phyloP scores from a whole-genome alignment of 441 rosid genomes.

The Rhodomyrtus psidioides region DNA sequence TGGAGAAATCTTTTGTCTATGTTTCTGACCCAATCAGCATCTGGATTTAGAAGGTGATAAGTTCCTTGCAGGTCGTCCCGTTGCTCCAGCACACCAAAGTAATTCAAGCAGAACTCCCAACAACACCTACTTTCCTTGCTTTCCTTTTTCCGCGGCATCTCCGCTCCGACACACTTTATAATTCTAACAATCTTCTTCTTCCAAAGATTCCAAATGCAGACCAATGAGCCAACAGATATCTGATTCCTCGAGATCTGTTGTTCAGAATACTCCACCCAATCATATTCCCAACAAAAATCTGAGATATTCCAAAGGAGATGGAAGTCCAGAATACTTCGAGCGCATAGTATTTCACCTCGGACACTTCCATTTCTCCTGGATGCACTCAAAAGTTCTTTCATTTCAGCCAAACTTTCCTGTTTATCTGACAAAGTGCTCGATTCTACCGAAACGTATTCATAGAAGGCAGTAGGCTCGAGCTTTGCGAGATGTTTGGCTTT shows the following conservation, averaged over 20 bases:
- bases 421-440: conserved; percentile 21
- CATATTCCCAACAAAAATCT: conserved; percentile 21
- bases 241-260: not conserved
- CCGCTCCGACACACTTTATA: conserved; percentile 16
- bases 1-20: not conserved
- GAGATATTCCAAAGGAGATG: conserved; percentile 17
- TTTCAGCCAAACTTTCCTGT: conserved; percentile 3
- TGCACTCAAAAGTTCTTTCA: conserved; percentile 16
- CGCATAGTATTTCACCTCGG: conserved; percentile 30
- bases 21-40: conserved; percentile 26
- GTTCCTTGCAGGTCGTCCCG: not conserved
- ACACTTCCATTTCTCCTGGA: conserved; percentile 18
- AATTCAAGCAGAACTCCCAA: conserved; percentile 40
- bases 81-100: conserved; percentile 30
- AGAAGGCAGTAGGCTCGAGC: conserved; percentile 13
- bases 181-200: conserved; percentile 24
- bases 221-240: conserved; percentile 22
- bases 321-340: conserved; percentile 33
- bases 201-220: conserved; percentile 34
- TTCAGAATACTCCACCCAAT: conserved; percentile 10
- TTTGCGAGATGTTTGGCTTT: conserved; percentile 26
- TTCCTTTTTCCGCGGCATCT: conserved; percentile 2
- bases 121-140: conserved; percentile 1
- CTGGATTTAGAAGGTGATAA: conserved; percentile 20
- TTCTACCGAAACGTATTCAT: conserved; percentile 16